Base-by-base conservation (phyloP, 257 asterid genomes). In the Mentha longifolia region DNA sequence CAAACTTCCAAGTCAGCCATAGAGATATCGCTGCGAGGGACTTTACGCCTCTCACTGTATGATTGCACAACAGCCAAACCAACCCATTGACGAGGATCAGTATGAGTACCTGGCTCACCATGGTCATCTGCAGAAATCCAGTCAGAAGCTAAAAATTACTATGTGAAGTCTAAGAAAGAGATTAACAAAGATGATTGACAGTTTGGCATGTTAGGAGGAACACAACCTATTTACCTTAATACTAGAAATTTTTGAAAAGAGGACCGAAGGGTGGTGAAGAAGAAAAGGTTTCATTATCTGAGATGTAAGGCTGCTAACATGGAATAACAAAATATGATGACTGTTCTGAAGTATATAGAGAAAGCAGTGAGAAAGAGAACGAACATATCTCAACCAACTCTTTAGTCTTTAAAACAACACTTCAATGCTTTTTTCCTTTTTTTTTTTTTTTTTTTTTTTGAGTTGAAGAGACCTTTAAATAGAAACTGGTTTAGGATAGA, bases 11-110 rank as follows among this genome's bases (percentile, higher is more conserved):
- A 80, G 79, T 89, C 91, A 76, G 84, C 80, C 61, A 85, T 79
- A 64, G 90, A 94, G 67, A 91, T 85, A 77, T 76, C 79, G 68
- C 97, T 79, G 6, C 96, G 95, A 31, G 96, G 96, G 72, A 83
- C 89, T 82, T 87, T 91, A 70, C 92, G 87, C 85, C 89, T 75
- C 66, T 87, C 85, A 79, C 86, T 91, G 76, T 91, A 91, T 35
- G 96, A 91, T 74, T 94, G 98, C 65, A 87, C 96, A 80, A 89
- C 89, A 76, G 96, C 96, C 76, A 91, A 87, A 78, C 88, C 96
- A 71, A 86, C 98, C 96, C 95, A 94, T 41, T 77, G 95, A 61
- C 76, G 87, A 78, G 74, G 77, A 75, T 72, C 77, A 73, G 51
- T 59, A 52, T 62, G 79, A 66, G 61, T 75, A 77, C 81, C 71